Percentiles rank a stretch among this genome's conserved stretches.
These are phyloP conservation scores for Suhomyces bolitotheri DNA, from an alignment of 1,139 yeast genomes.

Conservation along the genomic window DNA sequence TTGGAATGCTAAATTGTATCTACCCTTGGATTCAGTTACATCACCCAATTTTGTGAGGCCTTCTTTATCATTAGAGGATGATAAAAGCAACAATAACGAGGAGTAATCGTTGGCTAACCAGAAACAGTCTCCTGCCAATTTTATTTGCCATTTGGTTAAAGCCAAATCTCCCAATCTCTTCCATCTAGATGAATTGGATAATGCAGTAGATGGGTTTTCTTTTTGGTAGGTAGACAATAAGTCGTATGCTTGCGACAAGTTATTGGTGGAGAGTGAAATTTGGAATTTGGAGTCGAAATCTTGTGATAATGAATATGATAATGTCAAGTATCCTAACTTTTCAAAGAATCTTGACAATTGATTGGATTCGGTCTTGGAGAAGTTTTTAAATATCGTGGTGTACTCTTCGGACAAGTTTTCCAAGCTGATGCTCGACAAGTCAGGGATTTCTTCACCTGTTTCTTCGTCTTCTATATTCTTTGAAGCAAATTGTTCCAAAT, in stretches of 20 bases:
- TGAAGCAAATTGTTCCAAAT: slow-evolving; percentile 54
- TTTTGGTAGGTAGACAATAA: slow-evolving; percentile 63
- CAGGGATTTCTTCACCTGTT: slow-evolving; percentile 41
- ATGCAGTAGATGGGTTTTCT: slow-evolving; percentile 39
- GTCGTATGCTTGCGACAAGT: slow-evolving; percentile 69
- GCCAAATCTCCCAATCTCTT: slow-evolving; percentile 89
- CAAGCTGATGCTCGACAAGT: slow-evolving; percentile 58
- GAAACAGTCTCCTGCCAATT: slow-evolving; percentile 79
- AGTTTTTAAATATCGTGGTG: slow-evolving; percentile 38
- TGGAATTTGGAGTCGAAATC: slow-evolving; percentile 88
- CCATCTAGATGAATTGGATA: slow-evolving; percentile 64
- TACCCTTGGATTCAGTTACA: slow-evolving; percentile 67
- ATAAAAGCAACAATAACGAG: slow-evolving; percentile 77
- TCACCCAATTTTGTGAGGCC: slow-evolving; percentile 64
- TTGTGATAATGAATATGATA: slow-evolving; percentile 79
- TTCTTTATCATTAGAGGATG: slow-evolving; percentile 71
- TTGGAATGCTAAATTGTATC: slow-evolving; percentile 88
- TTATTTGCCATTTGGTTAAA: slow-evolving; percentile 72
- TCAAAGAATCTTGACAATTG: slow-evolving; percentile 92
- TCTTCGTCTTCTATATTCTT: slow-evolving; percentile 37
- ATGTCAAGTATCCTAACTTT: slow-evolving; percentile 82
- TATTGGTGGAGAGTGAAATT: slow-evolving; percentile 63
- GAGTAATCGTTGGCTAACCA: slow-evolving; percentile 79
- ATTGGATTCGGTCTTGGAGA: slow-evolving; percentile 67
- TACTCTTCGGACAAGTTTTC: slow-evolving; percentile 64